Evolutionary conservation across 176 grass and related monocot species (phyloP).

Genomic region (maize (Zea mays)): Zm-B73-REFERENCE-NAM-5.0 NC_050097.1:11882501-11883000

Average conservation of each 20-base stretch:
- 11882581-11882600: conserved; percentile 29
- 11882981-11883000: conserved; percentile 58
- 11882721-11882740: conserved; percentile 81
- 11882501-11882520: too few species aligned
- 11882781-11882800: background rate
- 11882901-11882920: conserved; percentile 35
- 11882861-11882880: background rate
- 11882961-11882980: conserved; percentile 66
- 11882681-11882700: conserved; percentile 42
- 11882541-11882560: conserved; percentile 24
- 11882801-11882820: conserved; percentile 11
- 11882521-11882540: background rate
- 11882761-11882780: background rate
- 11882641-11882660: conserved; percentile 33
- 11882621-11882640: conserved; percentile 38
- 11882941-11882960: conserved; percentile 52
- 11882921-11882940: conserved; percentile 80
- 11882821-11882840: background rate
- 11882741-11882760: conserved; percentile 54
- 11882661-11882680: conserved; percentile 54
- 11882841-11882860: background rate
- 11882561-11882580: conserved; percentile 42
- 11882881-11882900: background rate
- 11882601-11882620: conserved; percentile 43
- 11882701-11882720: conserved; percentile 46